Evolutionary conservation across 768 basidiomycete species (phyloP).

Genomic region (Leccinum sublutescens): DNA sequence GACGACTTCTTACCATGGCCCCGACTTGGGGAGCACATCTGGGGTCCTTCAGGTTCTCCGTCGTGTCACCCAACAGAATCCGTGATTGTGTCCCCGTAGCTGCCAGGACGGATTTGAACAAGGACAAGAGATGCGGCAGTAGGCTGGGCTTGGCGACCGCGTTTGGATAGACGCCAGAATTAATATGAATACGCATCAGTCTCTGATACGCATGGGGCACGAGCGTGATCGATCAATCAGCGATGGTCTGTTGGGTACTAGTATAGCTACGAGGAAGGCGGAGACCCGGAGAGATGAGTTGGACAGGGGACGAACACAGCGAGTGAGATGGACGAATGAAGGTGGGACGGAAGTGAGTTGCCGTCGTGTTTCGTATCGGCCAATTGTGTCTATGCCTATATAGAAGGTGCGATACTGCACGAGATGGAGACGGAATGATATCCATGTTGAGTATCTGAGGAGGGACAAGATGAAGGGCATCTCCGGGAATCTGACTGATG

Average conservation of each 20-base stretch:
- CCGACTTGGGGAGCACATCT: conserved; percentile 1
- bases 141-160: conserved; percentile 24
- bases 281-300: not conserved
- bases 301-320: not conserved
- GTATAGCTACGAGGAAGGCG: not conserved
- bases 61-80: conserved; percentile 3
- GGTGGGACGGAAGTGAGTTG: conserved; percentile 9
- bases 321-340: conserved; percentile 1
- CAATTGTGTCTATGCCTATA: conserved; percentile 20
- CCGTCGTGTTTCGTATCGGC: conserved; percentile 14
- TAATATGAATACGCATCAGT: conserved; percentile 6
- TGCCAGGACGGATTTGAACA: conserved; percentile 18
- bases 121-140: conserved; percentile 17
- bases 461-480: conserved; percentile 26
- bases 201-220: conserved; percentile 10
- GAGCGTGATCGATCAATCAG: conserved; percentile 18
- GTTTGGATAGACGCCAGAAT: conserved; percentile 11
- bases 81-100: conserved; percentile 15
- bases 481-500: conserved; percentile 33
- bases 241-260: not conserved
- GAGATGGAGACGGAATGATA: conserved; percentile 23
- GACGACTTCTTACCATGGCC: conserved; percentile 8
- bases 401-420: conserved; percentile 19
- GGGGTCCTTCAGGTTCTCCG: conserved; percentile 14
- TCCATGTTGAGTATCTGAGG: conserved; percentile 19